Evolutionary conservation across 441 rosid species (phyloP).

Genomic region (Cnidoscolus chayamansa): DNA sequence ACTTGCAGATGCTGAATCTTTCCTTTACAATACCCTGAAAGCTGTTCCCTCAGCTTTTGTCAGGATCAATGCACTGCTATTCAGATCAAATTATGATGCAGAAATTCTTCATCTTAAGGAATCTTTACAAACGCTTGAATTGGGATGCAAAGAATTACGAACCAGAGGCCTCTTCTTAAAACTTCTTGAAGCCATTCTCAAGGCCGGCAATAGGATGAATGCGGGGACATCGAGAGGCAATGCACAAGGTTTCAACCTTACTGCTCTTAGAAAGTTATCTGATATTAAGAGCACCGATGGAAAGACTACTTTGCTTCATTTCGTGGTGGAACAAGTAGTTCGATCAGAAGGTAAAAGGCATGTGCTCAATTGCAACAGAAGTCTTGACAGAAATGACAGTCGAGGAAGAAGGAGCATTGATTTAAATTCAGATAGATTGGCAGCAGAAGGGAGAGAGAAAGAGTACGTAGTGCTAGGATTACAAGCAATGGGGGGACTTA

Average conservation of each 20-base stretch:
- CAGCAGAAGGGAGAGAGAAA: constrained; percentile 32
- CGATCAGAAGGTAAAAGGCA: constrained; percentile 47
- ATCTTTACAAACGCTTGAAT: constrained; percentile 42
- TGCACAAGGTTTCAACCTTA: constrained; percentile 59
- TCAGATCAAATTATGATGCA: constrained; percentile 45
- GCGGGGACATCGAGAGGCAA: constrained; percentile 66
- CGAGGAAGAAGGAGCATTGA: neutral
- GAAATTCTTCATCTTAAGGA: constrained; percentile 49
- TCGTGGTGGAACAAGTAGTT: constrained; percentile 61
- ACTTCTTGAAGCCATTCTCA: constrained; percentile 66
- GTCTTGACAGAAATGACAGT: constrained; percentile 20
- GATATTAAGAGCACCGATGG: constrained; percentile 64
- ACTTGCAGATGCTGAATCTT: constrained; percentile 61
- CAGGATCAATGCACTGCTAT: constrained; percentile 53
- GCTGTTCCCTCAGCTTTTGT: constrained; percentile 55
- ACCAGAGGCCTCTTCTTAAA: constrained; percentile 51
- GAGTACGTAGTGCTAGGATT: constrained; percentile 44
- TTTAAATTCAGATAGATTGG: constrained; percentile 2
- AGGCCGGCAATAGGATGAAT: constrained; percentile 65
- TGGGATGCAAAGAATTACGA: constrained; percentile 50
- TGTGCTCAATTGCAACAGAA: constrained; percentile 21
- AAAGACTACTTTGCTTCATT: constrained; percentile 58
- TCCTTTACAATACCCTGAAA: constrained; percentile 49
- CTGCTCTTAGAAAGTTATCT: constrained; percentile 50
- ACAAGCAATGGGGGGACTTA: constrained; percentile 37